Evolutionary conservation across 1,284 basidiomycete genomes (phyloP).

Genomic region (Cryptococcus neoformans): DNA sequence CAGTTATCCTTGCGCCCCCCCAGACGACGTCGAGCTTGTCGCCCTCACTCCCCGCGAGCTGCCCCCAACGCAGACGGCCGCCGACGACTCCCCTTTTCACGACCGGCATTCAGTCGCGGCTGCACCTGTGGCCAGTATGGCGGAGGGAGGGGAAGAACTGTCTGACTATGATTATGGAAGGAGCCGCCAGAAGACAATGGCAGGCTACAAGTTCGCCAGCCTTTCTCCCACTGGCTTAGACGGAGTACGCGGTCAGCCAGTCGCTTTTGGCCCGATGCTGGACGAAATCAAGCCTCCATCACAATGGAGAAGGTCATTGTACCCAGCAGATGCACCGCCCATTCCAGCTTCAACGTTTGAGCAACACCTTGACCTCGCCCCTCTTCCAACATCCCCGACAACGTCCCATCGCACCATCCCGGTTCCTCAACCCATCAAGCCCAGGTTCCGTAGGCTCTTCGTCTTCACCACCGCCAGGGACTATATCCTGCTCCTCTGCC

Average conservation of each 20-base stretch:
- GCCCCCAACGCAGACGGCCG: neutral
- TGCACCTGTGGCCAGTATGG: neutral
- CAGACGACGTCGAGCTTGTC: constrained; percentile 29
- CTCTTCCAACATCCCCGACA: too few relatives aligned
- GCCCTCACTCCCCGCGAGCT: constrained; percentile 7
- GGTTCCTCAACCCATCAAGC: constrained; percentile 43
- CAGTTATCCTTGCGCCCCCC: too few relatives aligned
- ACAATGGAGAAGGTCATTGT: neutral
- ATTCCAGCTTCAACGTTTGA: constrained; percentile 11
- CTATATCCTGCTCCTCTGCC: constrained; percentile 59
- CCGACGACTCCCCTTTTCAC: constrained; percentile 21
- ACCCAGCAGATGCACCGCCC: constrained; percentile 9
- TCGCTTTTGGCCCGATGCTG: constrained; percentile 15
- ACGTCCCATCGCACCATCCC: neutral
- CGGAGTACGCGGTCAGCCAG: constrained; percentile 11
- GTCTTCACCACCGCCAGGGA: constrained; percentile 61
- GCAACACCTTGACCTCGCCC: neutral
- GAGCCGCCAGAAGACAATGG: constrained; percentile 21
- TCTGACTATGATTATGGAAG: constrained; percentile 16
- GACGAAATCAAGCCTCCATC: constrained; percentile 8
- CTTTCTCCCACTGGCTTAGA: constrained; percentile 14
- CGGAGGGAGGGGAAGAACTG: constrained; percentile 10
- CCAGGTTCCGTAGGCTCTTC: constrained; percentile 63
- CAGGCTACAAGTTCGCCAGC: constrained; percentile 23
- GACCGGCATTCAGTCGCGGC: constrained; percentile 29